Conservation (phyloP, 176 grass and related monocot species). For the Carex kokanica region DNA sequence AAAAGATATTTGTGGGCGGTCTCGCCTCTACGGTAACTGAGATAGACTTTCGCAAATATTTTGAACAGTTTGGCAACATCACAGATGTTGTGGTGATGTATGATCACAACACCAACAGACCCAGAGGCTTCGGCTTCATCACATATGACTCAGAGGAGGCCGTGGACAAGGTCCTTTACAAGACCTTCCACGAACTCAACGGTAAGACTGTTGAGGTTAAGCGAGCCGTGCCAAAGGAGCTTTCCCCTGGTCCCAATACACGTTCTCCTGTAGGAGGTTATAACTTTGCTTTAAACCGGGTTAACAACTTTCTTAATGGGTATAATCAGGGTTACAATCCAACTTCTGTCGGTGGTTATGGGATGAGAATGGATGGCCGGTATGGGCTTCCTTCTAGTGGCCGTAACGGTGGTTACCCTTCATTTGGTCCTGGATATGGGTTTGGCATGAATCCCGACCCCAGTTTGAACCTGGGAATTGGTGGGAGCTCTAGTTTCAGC, state of each 20-base stretch:
- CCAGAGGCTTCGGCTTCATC: conserved; percentile 93
- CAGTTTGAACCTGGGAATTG: conserved; percentile 44
- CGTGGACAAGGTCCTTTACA: conserved; percentile 71
- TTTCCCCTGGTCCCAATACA: conserved; percentile 61
- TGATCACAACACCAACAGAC: conserved; percentile 86
- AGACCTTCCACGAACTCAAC: conserved; percentile 90
- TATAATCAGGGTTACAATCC: conserved; percentile 65
- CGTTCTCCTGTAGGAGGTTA: conserved; percentile 58
- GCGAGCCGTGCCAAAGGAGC: conserved; percentile 77
- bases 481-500: conserved; percentile 61
- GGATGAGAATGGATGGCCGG: conserved; percentile 65
- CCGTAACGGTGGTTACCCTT: conserved; percentile 56
- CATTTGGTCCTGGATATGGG: conserved; percentile 67
- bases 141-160: conserved; percentile 78
- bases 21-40: conserved; percentile 81
- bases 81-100: conserved; percentile 89
- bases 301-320: conserved; percentile 78
- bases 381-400: conserved; percentile 51
- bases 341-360: conserved; percentile 63
- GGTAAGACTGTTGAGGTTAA: conserved; percentile 94
- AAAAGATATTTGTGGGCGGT: conserved; percentile 91
- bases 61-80: conserved; percentile 79
- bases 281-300: conserved; percentile 51
- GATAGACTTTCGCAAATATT: conserved; percentile 74
- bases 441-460: conserved; percentile 71